Evolutionary conservation across 129 eudicot genomes (phyloP), one percentile per base, ranked within the genome.

Genomic region (Pseudognaphalium luteoalbum): DNA sequence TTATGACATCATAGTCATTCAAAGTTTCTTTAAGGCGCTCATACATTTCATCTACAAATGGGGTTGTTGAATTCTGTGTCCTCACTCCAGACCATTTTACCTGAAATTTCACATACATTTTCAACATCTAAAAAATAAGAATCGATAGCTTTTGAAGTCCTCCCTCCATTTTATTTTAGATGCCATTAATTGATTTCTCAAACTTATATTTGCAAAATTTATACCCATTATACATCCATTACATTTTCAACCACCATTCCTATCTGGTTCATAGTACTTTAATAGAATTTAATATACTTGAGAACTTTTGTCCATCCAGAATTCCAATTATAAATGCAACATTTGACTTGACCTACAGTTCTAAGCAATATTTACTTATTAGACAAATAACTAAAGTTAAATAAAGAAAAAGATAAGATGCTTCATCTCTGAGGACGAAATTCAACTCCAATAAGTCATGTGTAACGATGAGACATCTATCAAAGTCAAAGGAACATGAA

Each of bases 11-110:
- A 70, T 91, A 91, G 76, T 91, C 97, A 72, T 85, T 91, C 57
- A 91, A 73, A 14, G 89, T 88, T 29, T 86, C 94, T 68, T 80
- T 88, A 70, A 91, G 86, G 66, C 92, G 91, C 2, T 83, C 92
- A 72, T 91, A 91, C 94, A 91, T 91, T 47, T 88, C 97, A 83
- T 91, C 97, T 60, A 91, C 86, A 83, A 91, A 91, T 0, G 94
- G 97, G 47, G 97, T 86, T 28, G 94, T 91, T 8, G 90, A 81
- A 68, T 88, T 85, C 64, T 86, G 97, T 11, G 94, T 88, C 77
- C 88, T 76, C n/a, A 91, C 94, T 70, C 94, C 97, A 28, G 87
- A 85, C 88, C 90, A 91, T 75, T 88, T 91, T 30, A 88, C 92
- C 97, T 91, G 82, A 58, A 70, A 71, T 68, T 41, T 35, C 68